A percentile compares a stretch with the other conserved stretches of the same genome.
phyloP scores from a whole-genome alignment of 768 basidiomycete genomes.

The Pleurotus ostreatus region DNA sequence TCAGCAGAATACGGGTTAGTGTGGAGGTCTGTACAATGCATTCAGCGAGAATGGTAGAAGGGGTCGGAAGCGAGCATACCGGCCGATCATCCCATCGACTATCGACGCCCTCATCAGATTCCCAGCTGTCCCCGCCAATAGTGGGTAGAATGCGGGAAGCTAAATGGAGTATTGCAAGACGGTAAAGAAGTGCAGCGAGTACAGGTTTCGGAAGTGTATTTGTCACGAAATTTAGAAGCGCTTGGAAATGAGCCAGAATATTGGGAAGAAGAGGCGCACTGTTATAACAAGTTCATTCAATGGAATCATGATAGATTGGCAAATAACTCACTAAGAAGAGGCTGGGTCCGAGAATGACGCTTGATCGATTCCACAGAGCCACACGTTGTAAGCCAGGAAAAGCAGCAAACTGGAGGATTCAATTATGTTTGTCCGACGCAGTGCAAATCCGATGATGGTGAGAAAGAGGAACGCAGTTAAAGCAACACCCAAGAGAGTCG shows the following conservation, averaged over 20 bases:
- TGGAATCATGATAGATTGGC: background rate
- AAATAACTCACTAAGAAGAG: conserved; percentile 65
- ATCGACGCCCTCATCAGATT: conserved; percentile 57
- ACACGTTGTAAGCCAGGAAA: conserved; percentile 87
- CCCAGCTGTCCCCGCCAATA: conserved; percentile 80
- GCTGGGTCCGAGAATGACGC: conserved; percentile 69
- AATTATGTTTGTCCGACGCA: conserved; percentile 88
- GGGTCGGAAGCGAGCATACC: conserved; percentile 33
- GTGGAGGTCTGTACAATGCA: conserved; percentile 57
- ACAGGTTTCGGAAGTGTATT: conserved; percentile 86
- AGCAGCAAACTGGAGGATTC: conserved; percentile 86
- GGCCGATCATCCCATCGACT: conserved; percentile 73
- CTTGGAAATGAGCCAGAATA: conserved; percentile 77
- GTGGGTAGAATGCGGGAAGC: conserved; percentile 82
- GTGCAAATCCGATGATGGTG: conserved; percentile 85
- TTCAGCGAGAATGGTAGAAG: background rate
- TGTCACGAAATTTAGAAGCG: conserved; percentile 74
- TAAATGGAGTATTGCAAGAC: conserved; percentile 74
- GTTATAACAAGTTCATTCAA: conserved; percentile 1
- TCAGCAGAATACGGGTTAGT: conserved; percentile 68
- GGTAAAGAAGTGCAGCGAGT: conserved; percentile 73
- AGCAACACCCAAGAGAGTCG: conserved; percentile 85
- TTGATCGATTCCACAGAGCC: conserved; percentile 82
- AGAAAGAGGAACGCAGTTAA: conserved; percentile 87
- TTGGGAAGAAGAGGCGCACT: conserved; percentile 77